Base-by-base conservation (phyloP, 129 eudicot genomes). In the Centrapalus pauciflorus region DNA sequence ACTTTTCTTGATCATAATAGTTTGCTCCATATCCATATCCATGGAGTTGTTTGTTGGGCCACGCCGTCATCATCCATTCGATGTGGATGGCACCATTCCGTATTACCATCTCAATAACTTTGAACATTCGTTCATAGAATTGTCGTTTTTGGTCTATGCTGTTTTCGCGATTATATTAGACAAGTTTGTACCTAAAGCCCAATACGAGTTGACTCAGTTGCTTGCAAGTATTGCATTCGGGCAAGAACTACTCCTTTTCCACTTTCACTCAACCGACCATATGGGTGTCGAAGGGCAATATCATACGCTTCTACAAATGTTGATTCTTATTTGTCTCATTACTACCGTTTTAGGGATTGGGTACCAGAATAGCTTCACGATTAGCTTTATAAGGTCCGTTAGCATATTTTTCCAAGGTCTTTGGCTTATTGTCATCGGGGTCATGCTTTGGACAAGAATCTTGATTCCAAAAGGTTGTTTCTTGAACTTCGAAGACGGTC, bases 211-310 rank as follows among this genome's bases (percentile, higher is more conserved):
- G 11, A 68, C 93, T 26, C 85, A 81, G 34, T 52, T 85, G 24
- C 81, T 92, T 12, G 95, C 55, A 2, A 72, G 83, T 2, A 48
- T 81, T 0, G 96, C 98, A 0, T 92, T 92, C 5, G 95, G 76
- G 30, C 98, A 92, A 70, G 91, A 92, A 57, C 84, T 92, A 23
- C 83, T 92, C 17, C 70, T 92, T 34, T 92, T 92, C 76, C 91
- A 92, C 78, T 91, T 92, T 48, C 98, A 92, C 76, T 92, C 98
- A 0, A 68, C 96, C 19, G 98, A 92, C 62, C 98, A 92, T 49
- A 92, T 88, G 98, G 98, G 98, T 2, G 85, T 88, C 3, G 98
- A 92, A 82, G 98, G 98, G 6, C 96, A 92, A 34, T 92, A 92
- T 73, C 98, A 92, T 33, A 81, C 79, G 85, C 89, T 92, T 16